Evolutionary conservation across 2,329 filamentous ascomycete species (phyloP).

Genomic region (Xylaria sp.): DNA sequence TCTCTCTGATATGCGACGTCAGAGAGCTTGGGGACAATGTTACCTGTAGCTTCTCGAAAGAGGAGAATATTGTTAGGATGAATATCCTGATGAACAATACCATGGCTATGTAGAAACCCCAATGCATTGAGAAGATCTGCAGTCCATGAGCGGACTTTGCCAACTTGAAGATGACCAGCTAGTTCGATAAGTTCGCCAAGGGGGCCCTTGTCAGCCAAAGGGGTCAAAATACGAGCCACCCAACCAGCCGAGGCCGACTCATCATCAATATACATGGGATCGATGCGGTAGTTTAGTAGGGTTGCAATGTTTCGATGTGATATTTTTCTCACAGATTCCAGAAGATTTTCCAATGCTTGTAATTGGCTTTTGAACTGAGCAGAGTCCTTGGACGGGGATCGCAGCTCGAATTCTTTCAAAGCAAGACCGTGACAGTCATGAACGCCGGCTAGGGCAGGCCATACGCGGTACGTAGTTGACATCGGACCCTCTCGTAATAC

Average conservation of each 20-base stretch:
- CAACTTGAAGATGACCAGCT: constrained; percentile 76
- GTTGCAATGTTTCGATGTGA: constrained; percentile 81
- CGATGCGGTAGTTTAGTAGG: constrained; percentile 84
- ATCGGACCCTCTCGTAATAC: constrained; percentile 72
- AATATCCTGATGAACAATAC: constrained; percentile 84
- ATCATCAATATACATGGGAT: constrained; percentile 58
- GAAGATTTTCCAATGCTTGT: constrained; percentile 77
- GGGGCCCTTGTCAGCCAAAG: constrained; percentile 83
- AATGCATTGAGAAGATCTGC: constrained; percentile 89
- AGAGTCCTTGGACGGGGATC: constrained; percentile 65
- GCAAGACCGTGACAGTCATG: constrained; percentile 72
- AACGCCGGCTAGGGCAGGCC: constrained; percentile 69
- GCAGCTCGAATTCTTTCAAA: constrained; percentile 75
- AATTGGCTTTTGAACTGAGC: constrained; percentile 79
- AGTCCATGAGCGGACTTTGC: constrained; percentile 88
- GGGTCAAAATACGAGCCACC: constrained; percentile 79
- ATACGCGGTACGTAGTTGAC: constrained; percentile 76
- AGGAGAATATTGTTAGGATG: constrained; percentile 83
- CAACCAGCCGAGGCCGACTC: constrained; percentile 61
- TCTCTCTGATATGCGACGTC: constrained; percentile 78
- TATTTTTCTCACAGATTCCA: constrained; percentile 79
- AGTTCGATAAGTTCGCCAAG: constrained; percentile 84
- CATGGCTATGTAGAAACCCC: constrained; percentile 85
- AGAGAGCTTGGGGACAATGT: constrained; percentile 77
- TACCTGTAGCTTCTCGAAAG: constrained; percentile 73